phyloP scores from a whole-genome alignment of 106 monocot species.

The Alisma plantagoaquatica region DNA sequence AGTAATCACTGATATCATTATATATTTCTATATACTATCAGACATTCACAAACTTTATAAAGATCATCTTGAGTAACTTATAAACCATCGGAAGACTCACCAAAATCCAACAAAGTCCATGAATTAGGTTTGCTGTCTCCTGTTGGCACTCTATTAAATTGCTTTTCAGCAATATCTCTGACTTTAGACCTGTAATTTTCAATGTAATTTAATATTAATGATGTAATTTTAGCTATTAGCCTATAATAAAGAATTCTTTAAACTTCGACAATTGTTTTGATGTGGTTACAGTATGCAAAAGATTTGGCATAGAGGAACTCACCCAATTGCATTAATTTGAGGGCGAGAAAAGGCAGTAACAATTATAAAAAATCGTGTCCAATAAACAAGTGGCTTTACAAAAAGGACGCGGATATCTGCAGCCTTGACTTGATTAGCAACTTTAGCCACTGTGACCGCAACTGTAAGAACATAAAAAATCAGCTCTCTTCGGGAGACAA shows the following conservation, averaged over 20 bases:
- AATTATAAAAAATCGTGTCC: conserved; percentile 98
- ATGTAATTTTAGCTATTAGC: too few relatives aligned
- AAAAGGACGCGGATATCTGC: conserved; percentile 97
- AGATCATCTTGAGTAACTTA: background rate
- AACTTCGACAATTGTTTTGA: too few relatives aligned
- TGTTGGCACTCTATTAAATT: conserved; percentile 57
- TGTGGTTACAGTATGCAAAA: too few relatives aligned
- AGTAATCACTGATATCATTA: too few relatives aligned
- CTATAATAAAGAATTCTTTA: too few relatives aligned
- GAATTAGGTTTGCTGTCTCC: conserved; percentile 92
- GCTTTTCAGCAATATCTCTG: conserved; percentile 75
- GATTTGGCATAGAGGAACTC: too few relatives aligned
- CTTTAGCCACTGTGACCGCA: conserved; percentile 83
- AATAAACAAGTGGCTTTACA: conserved; percentile 97
- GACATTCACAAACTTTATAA: too few relatives aligned
- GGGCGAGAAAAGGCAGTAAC: conserved; percentile 90
- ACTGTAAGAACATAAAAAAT: conserved; percentile 44
- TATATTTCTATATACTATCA: too few relatives aligned
- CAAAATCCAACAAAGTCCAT: conserved; percentile 96
- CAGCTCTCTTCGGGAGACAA: too few relatives aligned
- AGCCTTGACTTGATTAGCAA: conserved; percentile 92
- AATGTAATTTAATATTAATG: too few relatives aligned
- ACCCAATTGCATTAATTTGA: conserved; percentile 96
- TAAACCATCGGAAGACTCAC: conserved; percentile 19
- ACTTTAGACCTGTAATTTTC: conserved; percentile 72